A percentile compares a stretch with the other conserved stretches of the same genome.
Evolutionary conservation across 2,329 filamentous ascomycete genomes (phyloP).

Genomic region (Scedosporium minutisporum): DNA sequence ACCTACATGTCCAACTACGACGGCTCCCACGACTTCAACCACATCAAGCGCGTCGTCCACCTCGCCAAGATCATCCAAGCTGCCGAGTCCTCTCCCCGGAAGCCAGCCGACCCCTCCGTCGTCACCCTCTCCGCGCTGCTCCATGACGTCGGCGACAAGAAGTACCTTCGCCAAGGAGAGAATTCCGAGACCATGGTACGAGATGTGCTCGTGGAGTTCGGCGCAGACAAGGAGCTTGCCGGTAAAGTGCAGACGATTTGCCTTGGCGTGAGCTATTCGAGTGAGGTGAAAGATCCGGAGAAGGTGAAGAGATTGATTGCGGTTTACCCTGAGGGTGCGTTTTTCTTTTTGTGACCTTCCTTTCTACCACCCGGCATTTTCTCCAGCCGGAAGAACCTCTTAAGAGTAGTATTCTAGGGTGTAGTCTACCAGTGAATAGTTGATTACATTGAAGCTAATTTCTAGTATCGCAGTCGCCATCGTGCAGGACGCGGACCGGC

Average conservation of each 20-base stretch:
- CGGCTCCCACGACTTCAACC: conserved; percentile 77
- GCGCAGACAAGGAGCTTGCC: conserved; percentile 50
- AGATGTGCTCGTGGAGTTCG: conserved; percentile 44
- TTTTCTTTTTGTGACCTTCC: not conserved
- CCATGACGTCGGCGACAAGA: conserved; percentile 85
- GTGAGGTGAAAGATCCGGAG: conserved; percentile 57
- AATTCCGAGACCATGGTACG: conserved; percentile 47
- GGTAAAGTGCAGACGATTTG: conserved; percentile 61
- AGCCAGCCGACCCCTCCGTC: conserved; percentile 36
- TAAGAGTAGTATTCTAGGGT: too few species aligned
- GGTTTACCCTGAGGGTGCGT: conserved; percentile 49
- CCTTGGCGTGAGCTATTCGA: conserved; percentile 66
- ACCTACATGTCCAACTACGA: conserved; percentile 72
- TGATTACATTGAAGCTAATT: not conserved
- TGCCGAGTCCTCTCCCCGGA: conserved; percentile 25
- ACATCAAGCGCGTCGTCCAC: conserved; percentile 71
- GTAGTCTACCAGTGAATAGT: too few species aligned
- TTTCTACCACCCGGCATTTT: not conserved
- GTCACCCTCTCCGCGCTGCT: conserved; percentile 64
- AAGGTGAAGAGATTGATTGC: conserved; percentile 52
- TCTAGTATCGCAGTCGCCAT: conserved; percentile 41
- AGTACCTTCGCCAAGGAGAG: conserved; percentile 56
- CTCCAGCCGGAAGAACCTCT: too few species aligned
- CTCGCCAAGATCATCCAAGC: conserved; percentile 58
- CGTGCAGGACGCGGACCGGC: conserved; percentile 83